Evolutionary conservation across 148 eudicot species (phyloP).

Genomic region (Arbutus unedo): DNA sequence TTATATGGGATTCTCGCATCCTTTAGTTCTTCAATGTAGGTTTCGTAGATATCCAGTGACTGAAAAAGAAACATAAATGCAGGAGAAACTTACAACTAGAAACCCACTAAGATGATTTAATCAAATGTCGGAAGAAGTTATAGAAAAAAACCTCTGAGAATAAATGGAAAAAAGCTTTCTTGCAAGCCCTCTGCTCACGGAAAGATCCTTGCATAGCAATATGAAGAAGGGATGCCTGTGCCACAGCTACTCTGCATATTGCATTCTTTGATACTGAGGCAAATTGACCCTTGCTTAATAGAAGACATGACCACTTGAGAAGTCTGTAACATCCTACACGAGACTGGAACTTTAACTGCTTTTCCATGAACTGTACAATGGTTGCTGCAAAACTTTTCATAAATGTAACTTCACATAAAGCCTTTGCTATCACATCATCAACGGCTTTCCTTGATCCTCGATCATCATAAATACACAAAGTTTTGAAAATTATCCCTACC

Average conservation of each 20-base stretch:
- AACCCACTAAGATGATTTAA: background rate
- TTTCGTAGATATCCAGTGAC: slow-evolving; percentile 56
- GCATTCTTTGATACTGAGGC: slow-evolving; percentile 75
- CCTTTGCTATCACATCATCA: slow-evolving; percentile 66
- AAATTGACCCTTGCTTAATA: slow-evolving; percentile 72
- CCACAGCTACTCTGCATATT: slow-evolving; percentile 60
- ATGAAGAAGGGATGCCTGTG: slow-evolving; percentile 68
- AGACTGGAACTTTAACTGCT: slow-evolving; percentile 64
- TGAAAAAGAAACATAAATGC: slow-evolving; percentile 25
- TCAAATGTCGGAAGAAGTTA: slow-evolving; percentile 1
- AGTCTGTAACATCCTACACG: slow-evolving; percentile 74
- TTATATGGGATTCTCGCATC: slow-evolving; percentile 61
- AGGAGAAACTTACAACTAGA: background rate
- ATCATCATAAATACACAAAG: slow-evolving; percentile 76
- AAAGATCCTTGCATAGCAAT: slow-evolving; percentile 61
- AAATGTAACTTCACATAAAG: slow-evolving; percentile 50
- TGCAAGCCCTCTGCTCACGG: slow-evolving; percentile 73
- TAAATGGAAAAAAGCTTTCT: slow-evolving; percentile 48
- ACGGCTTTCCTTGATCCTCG: slow-evolving; percentile 80
- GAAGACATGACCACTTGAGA: slow-evolving; percentile 81
- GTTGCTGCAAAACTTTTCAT: slow-evolving; percentile 89
- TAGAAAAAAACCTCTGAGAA: slow-evolving; percentile 57
- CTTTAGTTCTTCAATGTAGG: slow-evolving; percentile 65
- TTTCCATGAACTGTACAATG: slow-evolving; percentile 87
- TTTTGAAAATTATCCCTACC: slow-evolving; percentile 71